phyloP scores from a whole-genome alignment of 2,329 filamentous ascomycete species.

The Scytalidium sp. region DNA sequence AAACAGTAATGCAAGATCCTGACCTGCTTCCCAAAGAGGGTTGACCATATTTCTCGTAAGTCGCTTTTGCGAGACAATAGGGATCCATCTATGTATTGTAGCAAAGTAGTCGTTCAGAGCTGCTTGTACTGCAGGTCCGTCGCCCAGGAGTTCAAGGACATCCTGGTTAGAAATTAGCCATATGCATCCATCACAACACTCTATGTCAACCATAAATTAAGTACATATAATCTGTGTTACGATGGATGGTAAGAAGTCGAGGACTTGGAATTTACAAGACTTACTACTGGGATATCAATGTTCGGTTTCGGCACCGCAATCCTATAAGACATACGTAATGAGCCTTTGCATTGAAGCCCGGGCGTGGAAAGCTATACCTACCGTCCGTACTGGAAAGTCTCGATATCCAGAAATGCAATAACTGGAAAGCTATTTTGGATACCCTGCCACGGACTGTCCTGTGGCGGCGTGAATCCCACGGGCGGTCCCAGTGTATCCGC shows the following conservation, averaged over 20 bases:
- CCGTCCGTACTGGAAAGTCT: constrained; percentile 34
- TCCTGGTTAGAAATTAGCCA: constrained; percentile 25
- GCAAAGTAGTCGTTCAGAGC: constrained; percentile 39
- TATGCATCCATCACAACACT: too few species aligned
- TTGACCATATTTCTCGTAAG: constrained; percentile 36
- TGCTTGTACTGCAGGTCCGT: constrained; percentile 32
- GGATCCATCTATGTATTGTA: constrained; percentile 44
- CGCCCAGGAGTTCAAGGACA: constrained; percentile 36
- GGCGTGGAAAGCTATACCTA: constrained; percentile 6
- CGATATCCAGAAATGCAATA: constrained; percentile 41
- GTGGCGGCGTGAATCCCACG: constrained; percentile 15
- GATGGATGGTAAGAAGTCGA: background rate
- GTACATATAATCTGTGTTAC: too few species aligned
- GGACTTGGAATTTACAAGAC: constrained; percentile 8
- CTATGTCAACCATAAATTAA: background rate
- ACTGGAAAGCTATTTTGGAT: constrained; percentile 36
- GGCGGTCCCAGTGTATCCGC: constrained; percentile 15
- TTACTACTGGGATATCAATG: constrained; percentile 35
- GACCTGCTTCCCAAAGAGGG: constrained; percentile 39
- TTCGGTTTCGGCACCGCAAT: constrained; percentile 35
- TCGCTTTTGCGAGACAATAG: constrained; percentile 44
- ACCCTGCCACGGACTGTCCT: constrained; percentile 21
- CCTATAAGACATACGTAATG: constrained; percentile 16
- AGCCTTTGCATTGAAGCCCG: background rate
- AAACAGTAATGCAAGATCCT: constrained; percentile 44